Evolutionary conservation across 768 basidiomycete genomes (phyloP).

Genomic region (Pisolithus orientalis): DNA sequence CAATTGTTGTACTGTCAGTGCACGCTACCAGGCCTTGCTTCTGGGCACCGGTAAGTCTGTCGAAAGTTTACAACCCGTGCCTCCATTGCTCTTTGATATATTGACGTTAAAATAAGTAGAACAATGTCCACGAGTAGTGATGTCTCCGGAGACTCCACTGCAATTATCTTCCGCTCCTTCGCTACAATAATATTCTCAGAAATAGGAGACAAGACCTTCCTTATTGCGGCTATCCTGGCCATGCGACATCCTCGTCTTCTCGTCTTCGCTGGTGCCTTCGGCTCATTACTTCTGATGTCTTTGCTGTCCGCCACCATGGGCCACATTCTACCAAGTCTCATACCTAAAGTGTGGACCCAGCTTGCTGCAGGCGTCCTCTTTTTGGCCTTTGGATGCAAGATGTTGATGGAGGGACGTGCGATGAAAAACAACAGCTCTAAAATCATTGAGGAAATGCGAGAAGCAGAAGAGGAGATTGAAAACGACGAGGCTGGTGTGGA

Average conservation of each 20-base stretch:
- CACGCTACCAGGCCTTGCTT: not conserved
- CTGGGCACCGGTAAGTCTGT: not conserved
- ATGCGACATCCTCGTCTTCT: conserved; percentile 84
- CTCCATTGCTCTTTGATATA: too few relatives aligned
- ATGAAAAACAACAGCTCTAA: conserved; percentile 79
- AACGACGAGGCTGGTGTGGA: conserved; percentile 59
- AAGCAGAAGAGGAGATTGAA: conserved; percentile 94
- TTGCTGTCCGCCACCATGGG: conserved; percentile 92
- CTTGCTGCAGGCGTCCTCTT: conserved; percentile 76
- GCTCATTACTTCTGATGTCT: conserved; percentile 88
- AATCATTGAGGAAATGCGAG: conserved; percentile 90
- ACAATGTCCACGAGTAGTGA: conserved; percentile 13
- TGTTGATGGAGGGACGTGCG: conserved; percentile 76
- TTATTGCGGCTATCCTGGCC: conserved; percentile 85
- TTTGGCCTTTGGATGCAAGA: conserved; percentile 83
- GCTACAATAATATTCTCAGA: conserved; percentile 89
- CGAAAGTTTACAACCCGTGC: not conserved
- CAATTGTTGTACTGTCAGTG: too few relatives aligned
- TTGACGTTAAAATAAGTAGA: not conserved
- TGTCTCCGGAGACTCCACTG: conserved; percentile 2
- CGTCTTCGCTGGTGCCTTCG: conserved; percentile 87
- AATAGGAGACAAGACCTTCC: conserved; percentile 93
- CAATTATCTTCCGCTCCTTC: conserved; percentile 74
- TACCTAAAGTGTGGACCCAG: conserved; percentile 67
- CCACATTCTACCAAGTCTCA: conserved; percentile 76